These are phyloP conservation scores for Suillus hirtellus DNA, from an alignment of 768 basidiomycete species.

Conservation along the genomic window DNA sequence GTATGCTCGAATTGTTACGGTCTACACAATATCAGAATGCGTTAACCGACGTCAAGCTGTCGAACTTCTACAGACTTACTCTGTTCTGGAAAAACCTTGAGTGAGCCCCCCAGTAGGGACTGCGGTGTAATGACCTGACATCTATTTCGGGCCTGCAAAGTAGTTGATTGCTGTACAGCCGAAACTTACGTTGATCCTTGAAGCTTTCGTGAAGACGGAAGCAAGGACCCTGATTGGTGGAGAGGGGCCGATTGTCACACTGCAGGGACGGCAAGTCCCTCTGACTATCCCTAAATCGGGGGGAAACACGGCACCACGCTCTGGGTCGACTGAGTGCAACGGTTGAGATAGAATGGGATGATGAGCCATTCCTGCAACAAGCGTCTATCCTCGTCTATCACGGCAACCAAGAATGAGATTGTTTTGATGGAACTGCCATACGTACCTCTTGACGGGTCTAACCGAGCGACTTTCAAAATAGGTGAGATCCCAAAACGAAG, in stretches of 20 bases:
- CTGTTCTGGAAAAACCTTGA: not conserved
- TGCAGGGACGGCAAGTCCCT: not conserved
- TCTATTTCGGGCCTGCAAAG: constrained; percentile 3
- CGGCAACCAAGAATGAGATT: constrained; percentile 19
- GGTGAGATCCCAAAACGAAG: constrained; percentile 49
- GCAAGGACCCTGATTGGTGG: not conserved
- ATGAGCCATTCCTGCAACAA: constrained; percentile 10
- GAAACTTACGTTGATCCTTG: constrained; percentile 1
- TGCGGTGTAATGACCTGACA: not conserved
- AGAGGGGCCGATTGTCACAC: not conserved
- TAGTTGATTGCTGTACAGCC: not conserved
- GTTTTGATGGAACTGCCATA: constrained; percentile 27
- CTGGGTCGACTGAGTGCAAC: not conserved
- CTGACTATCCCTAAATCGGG: not conserved
- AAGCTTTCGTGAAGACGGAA: constrained; percentile 4
- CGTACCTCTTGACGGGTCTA: constrained; percentile 35
- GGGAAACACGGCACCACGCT: not conserved
- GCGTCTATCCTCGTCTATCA: constrained; percentile 17
- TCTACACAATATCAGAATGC: constrained; percentile 1
- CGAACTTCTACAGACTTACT: constrained; percentile 6
- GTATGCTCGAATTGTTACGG: not conserved
- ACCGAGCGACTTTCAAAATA: constrained; percentile 31
- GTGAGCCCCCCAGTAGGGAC: not conserved
- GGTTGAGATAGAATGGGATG: constrained; percentile 9
- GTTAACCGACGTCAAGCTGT: constrained; percentile 4